Base-by-base conservation (phyloP, 2,329 filamentous ascomycete species). In the Byssochlamys sp. region DNA sequence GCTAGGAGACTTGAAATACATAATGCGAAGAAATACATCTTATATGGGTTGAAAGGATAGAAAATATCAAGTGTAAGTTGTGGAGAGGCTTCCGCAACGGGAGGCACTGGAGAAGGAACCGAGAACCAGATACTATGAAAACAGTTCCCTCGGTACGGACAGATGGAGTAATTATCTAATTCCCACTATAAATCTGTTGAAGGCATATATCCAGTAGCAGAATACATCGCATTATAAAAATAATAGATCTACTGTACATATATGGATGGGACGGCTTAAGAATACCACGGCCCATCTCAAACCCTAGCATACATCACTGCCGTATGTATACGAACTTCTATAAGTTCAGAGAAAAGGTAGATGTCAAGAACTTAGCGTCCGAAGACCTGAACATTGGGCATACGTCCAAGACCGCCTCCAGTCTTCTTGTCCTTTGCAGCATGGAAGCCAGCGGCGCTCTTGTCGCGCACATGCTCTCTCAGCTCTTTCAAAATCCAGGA, bases 401-500 rank as follows among this genome's bases (percentile, higher is more conserved):
- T 80, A 50, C 75, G 67, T n/a, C 77, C 76, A 60, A 78, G 58
- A 11, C 77, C 77, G 53, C 69, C 67, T 28, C 72, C 70, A 1
- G 65, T 71, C 63, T 68, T 71, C 62, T 68, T 71, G 56, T 69
- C 68, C 66, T 72, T 73, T 5, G 71, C 71, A 27, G 70, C 69
- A 55, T 75, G 69, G 57, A 71, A 73, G 3, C 72, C 73, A 50
- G 61, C 64, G 25, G 86, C 85, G 67, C 85, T 89, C 65, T 84
- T 81, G 61, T 83, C 79, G 65, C 84, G 82, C 28, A 97, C 94
- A 77, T 99, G 94, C 65, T 82, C 79, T 70, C 92, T 81, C 71
- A 99, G 72, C 79, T 94, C 75, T 27, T 72, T 73, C 66, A 99
- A 75, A 56, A 96, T 84, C 77, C 91, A 86, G 63, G 89, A 95